These are phyloP conservation scores for Hysterangium stoloniferum DNA, from an alignment of 768 basidiomycete genomes.

Conservation along the genomic window DNA sequence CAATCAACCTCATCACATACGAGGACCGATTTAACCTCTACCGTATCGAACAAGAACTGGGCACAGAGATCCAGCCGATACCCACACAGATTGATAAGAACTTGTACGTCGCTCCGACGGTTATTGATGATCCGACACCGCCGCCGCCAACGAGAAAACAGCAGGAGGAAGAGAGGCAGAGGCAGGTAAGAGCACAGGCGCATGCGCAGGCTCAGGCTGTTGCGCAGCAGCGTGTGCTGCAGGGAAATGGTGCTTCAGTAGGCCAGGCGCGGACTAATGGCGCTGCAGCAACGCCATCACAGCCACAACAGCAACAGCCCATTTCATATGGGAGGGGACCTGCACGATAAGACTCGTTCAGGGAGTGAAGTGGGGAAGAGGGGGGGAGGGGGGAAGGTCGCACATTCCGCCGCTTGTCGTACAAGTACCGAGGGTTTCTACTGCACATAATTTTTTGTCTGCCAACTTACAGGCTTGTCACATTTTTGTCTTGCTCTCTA, in stretches of 20 bases:
- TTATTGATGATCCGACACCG: constrained; percentile 28
- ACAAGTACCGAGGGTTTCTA: constrained; percentile 3
- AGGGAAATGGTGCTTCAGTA: constrained; percentile 4
- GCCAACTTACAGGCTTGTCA: no score
- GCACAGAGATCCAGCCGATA: constrained; percentile 95
- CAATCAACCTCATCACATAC: constrained; percentile 96
- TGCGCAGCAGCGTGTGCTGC: constrained; percentile 1
- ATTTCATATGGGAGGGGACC: constrained; percentile 3
- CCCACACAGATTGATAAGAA: constrained; percentile 86
- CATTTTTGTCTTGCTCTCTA: background rate
- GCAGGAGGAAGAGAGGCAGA: constrained; percentile 7
- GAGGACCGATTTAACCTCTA: constrained; percentile 98
- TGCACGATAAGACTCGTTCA: background rate
- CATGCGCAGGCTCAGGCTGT: background rate
- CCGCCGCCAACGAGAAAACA: constrained; percentile 4
- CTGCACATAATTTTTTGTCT: constrained; percentile 1
- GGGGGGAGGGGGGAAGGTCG: background rate
- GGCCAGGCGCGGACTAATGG: constrained; percentile 1
- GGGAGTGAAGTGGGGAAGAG: background rate
- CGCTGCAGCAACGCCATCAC: background rate
- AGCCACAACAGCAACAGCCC: background rate
- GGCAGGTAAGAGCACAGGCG: constrained; percentile 3
- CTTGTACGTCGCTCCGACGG: constrained; percentile 82
- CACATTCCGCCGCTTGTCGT: background rate
- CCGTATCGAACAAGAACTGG: constrained; percentile 96